These are phyloP conservation scores for Amaranthus hypochondriacus DNA, from an alignment of 148 eudicot genomes.

Conservation along the genomic window DNA sequence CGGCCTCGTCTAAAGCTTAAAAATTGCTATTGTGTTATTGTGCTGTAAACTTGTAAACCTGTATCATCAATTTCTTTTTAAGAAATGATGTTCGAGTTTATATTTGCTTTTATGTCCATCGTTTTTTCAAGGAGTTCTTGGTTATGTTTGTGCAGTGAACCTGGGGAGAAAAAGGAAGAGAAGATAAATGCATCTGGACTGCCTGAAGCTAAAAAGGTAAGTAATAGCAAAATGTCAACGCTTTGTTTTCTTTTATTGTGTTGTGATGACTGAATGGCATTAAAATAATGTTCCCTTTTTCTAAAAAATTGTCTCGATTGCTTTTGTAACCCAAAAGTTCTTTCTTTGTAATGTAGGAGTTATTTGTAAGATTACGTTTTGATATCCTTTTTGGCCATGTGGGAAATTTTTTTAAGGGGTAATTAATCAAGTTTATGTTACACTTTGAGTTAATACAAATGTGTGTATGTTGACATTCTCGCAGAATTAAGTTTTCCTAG, in stretches of 20 bases:
- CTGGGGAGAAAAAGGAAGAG: conserved; percentile 35
- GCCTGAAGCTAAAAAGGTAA: conserved; percentile 49
- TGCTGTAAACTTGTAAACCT: too few relatives aligned
- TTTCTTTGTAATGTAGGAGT: neutral
- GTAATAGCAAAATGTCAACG: neutral
- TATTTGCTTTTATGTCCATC: neutral
- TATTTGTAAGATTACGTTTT: conserved; percentile 1
- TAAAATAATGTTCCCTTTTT: neutral
- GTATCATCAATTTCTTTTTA: too few relatives aligned
- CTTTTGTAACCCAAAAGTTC: neutral
- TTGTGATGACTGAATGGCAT: neutral
- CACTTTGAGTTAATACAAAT: neutral
- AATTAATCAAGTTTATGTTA: neutral
- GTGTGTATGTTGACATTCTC: neutral
- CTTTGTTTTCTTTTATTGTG: neutral
- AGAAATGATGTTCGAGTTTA: neutral
- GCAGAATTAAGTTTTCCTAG: neutral
- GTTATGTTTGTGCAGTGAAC: conserved; percentile 30
- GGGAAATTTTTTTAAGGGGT: neutral
- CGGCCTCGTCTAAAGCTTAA: too few relatives aligned
- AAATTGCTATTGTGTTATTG: too few relatives aligned
- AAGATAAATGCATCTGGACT: conserved; percentile 23
- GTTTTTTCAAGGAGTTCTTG: conserved; percentile 12
- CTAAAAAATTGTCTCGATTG: neutral
- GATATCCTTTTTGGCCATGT: neutral